Base-by-base conservation (phyloP, 306 rosid species). In the Quercus variabilis region DNA sequence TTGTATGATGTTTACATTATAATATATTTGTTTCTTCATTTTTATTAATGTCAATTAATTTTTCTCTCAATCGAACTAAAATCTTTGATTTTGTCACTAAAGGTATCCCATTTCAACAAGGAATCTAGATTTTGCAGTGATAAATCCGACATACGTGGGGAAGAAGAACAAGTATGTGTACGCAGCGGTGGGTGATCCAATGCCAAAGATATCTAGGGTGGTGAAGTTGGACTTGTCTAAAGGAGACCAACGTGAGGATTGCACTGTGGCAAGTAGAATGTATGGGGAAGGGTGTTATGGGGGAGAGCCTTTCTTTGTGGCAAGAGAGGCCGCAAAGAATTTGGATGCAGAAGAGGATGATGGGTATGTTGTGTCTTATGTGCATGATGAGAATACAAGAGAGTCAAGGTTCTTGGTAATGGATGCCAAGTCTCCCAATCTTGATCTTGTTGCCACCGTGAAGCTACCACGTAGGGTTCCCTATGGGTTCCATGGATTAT, bases 401-500 rank as follows among this genome's bases (percentile, higher is more conserved):
- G 94, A 91, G 62, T 95, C 97, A 1, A 88, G 19, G 68, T 95
- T 95, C 80, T 14, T 93, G 52, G 97, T 90, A 68, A 93, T 95
- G 98, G 99, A 95, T 56, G 94, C 93, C 0, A 86, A 78, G 88
- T 91, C 98, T 73, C 86, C 92, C 82, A 87, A 83, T 78, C 89
- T 95, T 4, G 91, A 91, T 1, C 56, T 90, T 18, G 92, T 91
- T 74, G 97, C 97, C 21, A 74, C 78, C n/a, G 98, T 93, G 74
- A 91, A 81, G 89, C 84, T 95, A 43, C 99, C 98, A 2, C 78
- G 84, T 41, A 86, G 98, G 15, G 97, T 95, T 68, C 97, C 99
- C 7, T 95, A 89, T 12, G 99, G 99, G 2, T 95, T 93, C 67
- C 99, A 95, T 43, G 98, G 99, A 5, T 26, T 91, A n/a, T 95